Conservation (phyloP, 257 asterid species). For the Avicennia marina region DNA sequence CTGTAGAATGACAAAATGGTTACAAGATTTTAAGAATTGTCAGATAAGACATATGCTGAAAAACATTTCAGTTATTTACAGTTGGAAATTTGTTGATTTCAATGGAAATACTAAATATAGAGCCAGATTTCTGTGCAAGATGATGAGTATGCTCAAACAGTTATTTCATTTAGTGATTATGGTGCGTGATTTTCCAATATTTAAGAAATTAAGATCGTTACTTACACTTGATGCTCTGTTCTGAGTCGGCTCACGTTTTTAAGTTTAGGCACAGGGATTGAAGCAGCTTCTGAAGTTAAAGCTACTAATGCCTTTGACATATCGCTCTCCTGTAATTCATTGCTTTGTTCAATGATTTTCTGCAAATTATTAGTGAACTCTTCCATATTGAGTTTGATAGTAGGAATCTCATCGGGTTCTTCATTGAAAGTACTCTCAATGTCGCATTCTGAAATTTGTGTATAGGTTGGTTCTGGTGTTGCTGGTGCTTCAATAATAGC, state of each 20-base stretch:
- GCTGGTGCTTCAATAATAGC: slow-evolving; percentile 62
- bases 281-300: slow-evolving; percentile 81
- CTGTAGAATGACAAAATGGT: slow-evolving; percentile 46
- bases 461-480: slow-evolving; percentile 59
- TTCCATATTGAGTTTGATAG: slow-evolving; percentile 76
- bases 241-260: slow-evolving; percentile 80
- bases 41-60: slow-evolving; percentile 5
- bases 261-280: slow-evolving; percentile 86
- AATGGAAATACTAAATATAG: neutral
- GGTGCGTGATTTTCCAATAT: neutral
- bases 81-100: neutral
- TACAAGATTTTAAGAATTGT: slow-evolving; percentile 12
- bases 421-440: slow-evolving; percentile 54
- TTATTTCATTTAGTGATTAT: neutral
- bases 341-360: slow-evolving; percentile 52
- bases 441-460: slow-evolving; percentile 43
- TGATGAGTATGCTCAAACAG: slow-evolving; percentile 1
- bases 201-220: slow-evolving; percentile 16
- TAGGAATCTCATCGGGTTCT: slow-evolving; percentile 81
- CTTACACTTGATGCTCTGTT: slow-evolving; percentile 99
- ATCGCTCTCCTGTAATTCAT: slow-evolving; percentile 57
- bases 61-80: neutral
- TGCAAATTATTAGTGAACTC: slow-evolving; percentile 78
- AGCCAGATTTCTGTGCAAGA: neutral
- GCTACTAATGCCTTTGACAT: slow-evolving; percentile 86